Evolutionary conservation across 192 early-diverging fungal genomes (phyloP).

Genomic region (Coemansia sp.): DNA sequence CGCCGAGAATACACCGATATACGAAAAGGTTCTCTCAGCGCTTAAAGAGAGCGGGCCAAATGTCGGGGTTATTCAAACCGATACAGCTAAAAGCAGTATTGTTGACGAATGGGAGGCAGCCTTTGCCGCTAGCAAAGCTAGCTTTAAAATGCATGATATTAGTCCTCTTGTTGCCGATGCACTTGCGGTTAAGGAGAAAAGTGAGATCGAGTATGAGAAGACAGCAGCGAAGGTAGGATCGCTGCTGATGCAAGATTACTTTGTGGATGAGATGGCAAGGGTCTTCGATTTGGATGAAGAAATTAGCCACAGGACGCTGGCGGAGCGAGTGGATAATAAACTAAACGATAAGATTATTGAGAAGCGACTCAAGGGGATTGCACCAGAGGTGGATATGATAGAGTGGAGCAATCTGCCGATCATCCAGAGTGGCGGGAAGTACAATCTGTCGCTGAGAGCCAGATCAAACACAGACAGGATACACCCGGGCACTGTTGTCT

Average conservation of each 20-base stretch:
- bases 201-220: slow-evolving; percentile 72
- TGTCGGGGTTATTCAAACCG: slow-evolving; percentile 78
- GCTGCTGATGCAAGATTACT: slow-evolving; percentile 79
- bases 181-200: slow-evolving; percentile 89
- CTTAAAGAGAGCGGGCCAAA: slow-evolving; percentile 36
- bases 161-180: slow-evolving; percentile 65
- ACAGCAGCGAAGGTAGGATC: slow-evolving; percentile 73
- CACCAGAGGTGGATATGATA: slow-evolving; percentile 67
- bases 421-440: slow-evolving; percentile 94
- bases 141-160: slow-evolving; percentile 72
- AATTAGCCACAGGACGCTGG: slow-evolving; percentile 80
- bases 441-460: slow-evolving; percentile 82
- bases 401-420: slow-evolving; percentile 95
- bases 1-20: slow-evolving; percentile 65
- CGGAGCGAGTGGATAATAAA: slow-evolving; percentile 68
- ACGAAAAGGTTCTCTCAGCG: slow-evolving; percentile 58
- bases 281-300: slow-evolving; percentile 87
- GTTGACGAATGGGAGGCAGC: slow-evolving; percentile 77
- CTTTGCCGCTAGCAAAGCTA: slow-evolving; percentile 49
- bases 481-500: slow-evolving; percentile 87
- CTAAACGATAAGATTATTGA: slow-evolving; percentile 67
- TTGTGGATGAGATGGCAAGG: slow-evolving; percentile 79
- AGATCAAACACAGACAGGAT: slow-evolving; percentile 69
- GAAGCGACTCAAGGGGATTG: slow-evolving; percentile 65
- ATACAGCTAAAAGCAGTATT: slow-evolving; percentile 72